These are phyloP conservation scores for Saturnispora sanitii DNA, from an alignment of 805 yeast species.

Conservation along the genomic window DNA sequence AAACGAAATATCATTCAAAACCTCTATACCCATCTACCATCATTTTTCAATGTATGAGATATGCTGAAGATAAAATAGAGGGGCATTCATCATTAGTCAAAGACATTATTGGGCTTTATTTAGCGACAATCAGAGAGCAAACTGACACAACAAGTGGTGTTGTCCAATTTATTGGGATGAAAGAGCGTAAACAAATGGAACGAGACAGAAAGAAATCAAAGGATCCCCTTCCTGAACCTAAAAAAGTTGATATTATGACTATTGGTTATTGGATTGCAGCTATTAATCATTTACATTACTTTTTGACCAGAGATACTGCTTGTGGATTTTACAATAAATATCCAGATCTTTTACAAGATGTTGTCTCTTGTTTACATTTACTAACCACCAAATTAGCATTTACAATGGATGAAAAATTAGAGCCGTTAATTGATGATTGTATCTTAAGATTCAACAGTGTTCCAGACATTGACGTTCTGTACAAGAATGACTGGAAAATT, in stretches of 20 bases:
- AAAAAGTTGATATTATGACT: constrained; percentile 48
- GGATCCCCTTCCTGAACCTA: constrained; percentile 8
- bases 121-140: constrained; percentile 50
- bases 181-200: constrained; percentile 18
- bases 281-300: constrained; percentile 66
- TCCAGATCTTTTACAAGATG: constrained; percentile 52
- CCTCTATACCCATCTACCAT: constrained; percentile 59
- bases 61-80: constrained; percentile 49
- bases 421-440: constrained; percentile 51
- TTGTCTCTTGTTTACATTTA: constrained; percentile 46
- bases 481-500: constrained; percentile 58
- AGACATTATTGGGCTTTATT: constrained; percentile 48
- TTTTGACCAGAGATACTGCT: constrained; percentile 55
- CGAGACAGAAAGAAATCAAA: constrained; percentile 12
- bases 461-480: constrained; percentile 70
- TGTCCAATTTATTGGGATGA: constrained; percentile 22
- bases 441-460: constrained; percentile 69
- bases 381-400: constrained; percentile 56
- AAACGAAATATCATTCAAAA: constrained; percentile 37
- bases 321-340: constrained; percentile 39
- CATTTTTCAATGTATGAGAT: constrained; percentile 59
- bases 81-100: constrained; percentile 42
- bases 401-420: constrained; percentile 53
- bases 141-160: constrained; percentile 55
- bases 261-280: constrained; percentile 87